phyloP scores from a whole-genome alignment of 345 rosid species.

The Noccaea bulbosa region DNA sequence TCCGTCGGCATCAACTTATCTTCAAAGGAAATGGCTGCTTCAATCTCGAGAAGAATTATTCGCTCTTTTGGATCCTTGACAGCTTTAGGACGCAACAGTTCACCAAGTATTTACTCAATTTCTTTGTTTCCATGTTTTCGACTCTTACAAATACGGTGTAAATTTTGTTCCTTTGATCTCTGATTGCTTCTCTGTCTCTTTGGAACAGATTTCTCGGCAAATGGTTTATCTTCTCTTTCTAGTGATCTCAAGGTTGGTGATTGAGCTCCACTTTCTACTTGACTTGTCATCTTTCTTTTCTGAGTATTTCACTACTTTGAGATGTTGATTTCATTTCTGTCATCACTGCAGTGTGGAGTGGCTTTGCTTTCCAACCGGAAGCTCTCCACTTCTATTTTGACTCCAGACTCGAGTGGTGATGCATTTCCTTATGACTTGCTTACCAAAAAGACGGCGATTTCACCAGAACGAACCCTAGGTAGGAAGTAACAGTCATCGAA shows the following conservation, averaged over 20 bases:
- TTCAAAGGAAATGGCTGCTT: slow-evolving; percentile 51
- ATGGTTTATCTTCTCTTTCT: slow-evolving; percentile 32
- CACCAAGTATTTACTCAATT: slow-evolving; percentile 7
- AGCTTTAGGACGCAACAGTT: slow-evolving; percentile 27
- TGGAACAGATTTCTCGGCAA: slow-evolving; percentile 29
- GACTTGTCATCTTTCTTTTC: neutral
- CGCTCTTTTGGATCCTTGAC: slow-evolving; percentile 47
- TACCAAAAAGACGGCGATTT: slow-evolving; percentile 47
- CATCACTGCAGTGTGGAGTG: slow-evolving; percentile 49
- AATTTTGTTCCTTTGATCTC: slow-evolving; percentile 14
- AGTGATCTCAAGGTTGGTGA: slow-evolving; percentile 33
- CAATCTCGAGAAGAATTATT: slow-evolving; percentile 46
- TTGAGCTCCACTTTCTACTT: slow-evolving; percentile 14
- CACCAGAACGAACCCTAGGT: slow-evolving; percentile 69
- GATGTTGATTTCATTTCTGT: slow-evolving; percentile 1
- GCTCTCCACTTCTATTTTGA: slow-evolving; percentile 59
- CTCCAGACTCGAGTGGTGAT: slow-evolving; percentile 59
- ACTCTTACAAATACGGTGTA: slow-evolving; percentile 9
- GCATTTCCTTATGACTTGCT: slow-evolving; percentile 69
- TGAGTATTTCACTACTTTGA: neutral
- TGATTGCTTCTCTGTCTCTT: slow-evolving; percentile 12
- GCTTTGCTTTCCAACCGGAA: slow-evolving; percentile 49
- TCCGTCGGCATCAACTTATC: neutral
- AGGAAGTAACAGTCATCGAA: slow-evolving; percentile 19
- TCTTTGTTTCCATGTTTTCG: slow-evolving; percentile 2